Base-by-base conservation (phyloP, 176 grass and related monocot genomes). In the Oryza meyeriana region DNA sequence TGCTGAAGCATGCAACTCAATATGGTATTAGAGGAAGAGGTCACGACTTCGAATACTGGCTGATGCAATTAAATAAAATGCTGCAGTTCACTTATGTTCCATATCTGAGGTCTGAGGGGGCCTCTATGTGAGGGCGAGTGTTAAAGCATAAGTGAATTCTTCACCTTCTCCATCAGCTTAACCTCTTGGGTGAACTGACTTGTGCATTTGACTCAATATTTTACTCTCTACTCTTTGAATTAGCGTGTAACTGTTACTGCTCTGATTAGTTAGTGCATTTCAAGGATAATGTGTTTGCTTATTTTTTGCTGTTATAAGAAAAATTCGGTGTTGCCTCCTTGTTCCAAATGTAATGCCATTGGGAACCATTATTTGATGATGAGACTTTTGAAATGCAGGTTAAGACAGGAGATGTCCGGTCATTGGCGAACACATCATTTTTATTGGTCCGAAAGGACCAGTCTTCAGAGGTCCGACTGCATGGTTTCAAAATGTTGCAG, bases 401-500 rank as follows among this genome's bases (percentile, higher is more conserved):
- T 39, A 98, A 98, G 77, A 90, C 12, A 30, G 92, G 96, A 81
- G 90, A 98, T 62, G 65, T 91, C 40, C 90, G 85, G 63, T 79
- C 86, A 69, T 79, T 98, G 71, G 96, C 90, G 12, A 93, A 88
- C 58, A 88, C 85, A 78, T 95, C 92, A 66, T 90, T 98, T 84
- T 69, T 93, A 81, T 94, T 98, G 87, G 88, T 98, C n/a, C 84
- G 66, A 57, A 91, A 88, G 79, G 87, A 95, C 48, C 94, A 91
- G 86, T 75, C 93, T 40, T 91, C 90, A 65, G 90, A 93, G 83
- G 94, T 95, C 58, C 86, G 96, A 73, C 55, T 98, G 59, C 96
- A 98, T 58, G 96, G 92, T 36, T 98, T 98, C 75, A 98, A 98
- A 79, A 90, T 98, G 93, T 83, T 98, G 79, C 96, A 98, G 93